Evolutionary conservation across 1,284 basidiomycete genomes (phyloP), one percentile per base, ranked within the genome.

Genomic region (Ustanciosporium gigantosporum): DNA sequence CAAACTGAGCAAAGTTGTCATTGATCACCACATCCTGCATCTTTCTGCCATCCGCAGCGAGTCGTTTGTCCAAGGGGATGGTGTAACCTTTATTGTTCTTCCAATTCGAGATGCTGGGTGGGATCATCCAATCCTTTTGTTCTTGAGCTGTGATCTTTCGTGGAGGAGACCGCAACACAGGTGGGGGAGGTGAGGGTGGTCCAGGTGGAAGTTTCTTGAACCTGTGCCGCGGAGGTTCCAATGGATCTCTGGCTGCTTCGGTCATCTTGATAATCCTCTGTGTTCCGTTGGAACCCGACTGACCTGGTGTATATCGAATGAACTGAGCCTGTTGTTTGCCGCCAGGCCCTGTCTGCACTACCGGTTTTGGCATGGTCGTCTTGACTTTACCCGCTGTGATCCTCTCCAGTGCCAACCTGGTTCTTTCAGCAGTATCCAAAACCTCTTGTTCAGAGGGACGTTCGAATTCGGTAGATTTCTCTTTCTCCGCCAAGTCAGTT

Each of bases 21-120:
- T 98, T 98, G 79, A 99, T 98, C 76, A 92, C 89, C 59, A 97
- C 92, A 78, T 99, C 95, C 79, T 98, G 94, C 34, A 99, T 82
- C 44, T 94, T 93, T 68, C 94, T 86, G 14, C 94, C 95, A 79
- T 98, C 94, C 11, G 95, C 94, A 17, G 95, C 95, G 38, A 99
- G 83, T 70, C 95, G 90, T 81, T 99, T 98, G 79, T 98, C 95
- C 20, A 98, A 84, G 22, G 95, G 93, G 69, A 98, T 97, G 5
- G 94, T 98, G 80, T 94, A 98, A 84, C 95, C 95, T 81, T 97
- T 97, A 86, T 98, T 97, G 83, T 99, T 99, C 83, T 99, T 99
- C 95, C 95, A 99, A 81, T 98, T 99, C 25, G 92, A 96, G 61
- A 99, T 96, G 79, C 92, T 97, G 15, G 95, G 95, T 3, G 95